Evolutionary conservation across 1,284 basidiomycete species (phyloP).

Genomic region (Rhodotorula sp.): DNA sequence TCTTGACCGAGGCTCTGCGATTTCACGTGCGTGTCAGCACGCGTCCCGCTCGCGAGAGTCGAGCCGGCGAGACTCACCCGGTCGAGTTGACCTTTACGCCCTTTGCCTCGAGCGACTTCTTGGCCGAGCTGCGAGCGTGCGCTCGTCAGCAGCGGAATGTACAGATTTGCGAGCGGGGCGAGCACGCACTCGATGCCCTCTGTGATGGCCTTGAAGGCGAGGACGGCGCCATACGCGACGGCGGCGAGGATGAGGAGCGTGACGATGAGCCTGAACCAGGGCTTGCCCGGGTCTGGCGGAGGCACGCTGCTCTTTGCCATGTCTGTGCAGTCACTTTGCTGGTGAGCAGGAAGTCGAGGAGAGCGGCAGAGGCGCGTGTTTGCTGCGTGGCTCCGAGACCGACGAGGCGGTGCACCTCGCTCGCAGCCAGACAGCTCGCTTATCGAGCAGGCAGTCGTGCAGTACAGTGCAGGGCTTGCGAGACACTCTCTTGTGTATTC

Average conservation of each 20-base stretch:
- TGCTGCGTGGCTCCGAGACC: no score
- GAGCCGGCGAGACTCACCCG: conserved; percentile 18
- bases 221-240: conserved; percentile 4
- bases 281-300: background rate
- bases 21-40: background rate
- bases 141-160: background rate
- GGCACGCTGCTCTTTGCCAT: conserved; percentile 11
- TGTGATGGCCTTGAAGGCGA: conserved; percentile 14
- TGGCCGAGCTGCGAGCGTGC: conserved; percentile 2
- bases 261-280: conserved; percentile 31
- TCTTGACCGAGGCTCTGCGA: conserved; percentile 32
- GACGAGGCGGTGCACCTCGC: no score
- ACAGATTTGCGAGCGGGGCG: no score
- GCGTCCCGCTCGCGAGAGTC: no score
- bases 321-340: background rate
- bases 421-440: no score
- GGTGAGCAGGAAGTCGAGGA: background rate
- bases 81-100: conserved; percentile 27
- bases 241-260: conserved; percentile 26
- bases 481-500: no score
- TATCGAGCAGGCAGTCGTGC: no score
- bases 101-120: conserved; percentile 19
- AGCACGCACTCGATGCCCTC: conserved; percentile 24
- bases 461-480: no score
- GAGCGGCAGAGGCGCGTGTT: background rate